These are phyloP conservation scores for Lentinula novae-zelandiae DNA, from an alignment of 1,284 basidiomycete species.

Conservation along the genomic window DNA sequence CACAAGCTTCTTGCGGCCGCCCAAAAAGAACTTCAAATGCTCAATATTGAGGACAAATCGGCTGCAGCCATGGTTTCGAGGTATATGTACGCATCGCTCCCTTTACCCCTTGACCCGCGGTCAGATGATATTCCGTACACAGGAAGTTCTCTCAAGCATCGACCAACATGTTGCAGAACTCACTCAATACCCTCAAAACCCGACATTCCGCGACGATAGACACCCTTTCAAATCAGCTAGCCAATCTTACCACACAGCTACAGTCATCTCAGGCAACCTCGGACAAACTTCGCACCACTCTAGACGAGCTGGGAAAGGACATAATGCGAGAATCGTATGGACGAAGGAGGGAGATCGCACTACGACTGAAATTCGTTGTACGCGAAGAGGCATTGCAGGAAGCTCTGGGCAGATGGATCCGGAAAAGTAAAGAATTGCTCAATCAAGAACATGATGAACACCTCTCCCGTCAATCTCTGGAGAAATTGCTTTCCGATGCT, in stretches of 20 bases:
- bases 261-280: conserved; percentile 32
- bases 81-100: conserved; percentile 65
- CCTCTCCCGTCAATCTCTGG: conserved; percentile 26
- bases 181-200: conserved; percentile 55
- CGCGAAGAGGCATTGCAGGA: conserved; percentile 66
- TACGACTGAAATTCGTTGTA: conserved; percentile 64
- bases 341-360: conserved; percentile 66
- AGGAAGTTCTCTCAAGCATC: conserved; percentile 87
- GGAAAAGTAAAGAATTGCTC: conserved; percentile 43
- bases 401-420: conserved; percentile 51
- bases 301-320: conserved; percentile 75
- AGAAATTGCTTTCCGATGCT: conserved; percentile 44
- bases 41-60: conserved; percentile 67
- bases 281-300: conserved; percentile 50
- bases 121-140: conserved; percentile 1
- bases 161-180: conserved; percentile 64
- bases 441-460: conserved; percentile 20
- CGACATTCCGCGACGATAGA: conserved; percentile 63
- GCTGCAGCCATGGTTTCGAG: conserved; percentile 84
- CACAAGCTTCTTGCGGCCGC: conserved; percentile 42
- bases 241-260: conserved; percentile 38
- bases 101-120: conserved; percentile 5
- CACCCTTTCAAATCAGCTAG: conserved; percentile 50
- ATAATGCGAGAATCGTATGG: conserved; percentile 73
- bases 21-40: conserved; percentile 55